Conservation (phyloP, 2,329 filamentous ascomycete species). For the Leptographium radiaticola region DNA sequence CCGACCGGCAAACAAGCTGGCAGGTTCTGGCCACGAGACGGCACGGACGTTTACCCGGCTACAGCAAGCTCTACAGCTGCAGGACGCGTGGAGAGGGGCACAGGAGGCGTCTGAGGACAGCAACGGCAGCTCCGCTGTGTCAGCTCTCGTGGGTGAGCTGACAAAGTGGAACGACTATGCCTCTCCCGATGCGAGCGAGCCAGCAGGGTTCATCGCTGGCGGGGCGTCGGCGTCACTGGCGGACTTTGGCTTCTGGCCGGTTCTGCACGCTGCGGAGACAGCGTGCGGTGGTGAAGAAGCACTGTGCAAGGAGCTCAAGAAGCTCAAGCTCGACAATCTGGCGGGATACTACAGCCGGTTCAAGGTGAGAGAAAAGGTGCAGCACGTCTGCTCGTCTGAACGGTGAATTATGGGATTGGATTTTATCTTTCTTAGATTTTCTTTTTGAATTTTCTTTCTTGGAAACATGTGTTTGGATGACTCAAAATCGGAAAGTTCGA, state of each 20-base stretch:
- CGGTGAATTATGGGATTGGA: neutral
- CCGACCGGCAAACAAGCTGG: constrained; percentile 17
- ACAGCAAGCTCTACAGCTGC: constrained; percentile 25
- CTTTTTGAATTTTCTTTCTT: neutral
- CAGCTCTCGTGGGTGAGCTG: constrained; percentile 20
- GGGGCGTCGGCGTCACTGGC: constrained; percentile 24
- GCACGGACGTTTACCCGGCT: constrained; percentile 28
- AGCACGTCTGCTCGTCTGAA: neutral
- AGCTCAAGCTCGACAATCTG: constrained; percentile 17
- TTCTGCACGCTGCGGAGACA: constrained; percentile 32
- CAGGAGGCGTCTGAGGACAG: neutral
- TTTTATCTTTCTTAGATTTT: neutral
- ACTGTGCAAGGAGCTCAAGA: constrained; percentile 13
- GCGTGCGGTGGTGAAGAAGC: constrained; percentile 19
- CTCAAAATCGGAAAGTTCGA: neutral
- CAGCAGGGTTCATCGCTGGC: constrained; percentile 30
- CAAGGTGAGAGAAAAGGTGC: neutral
- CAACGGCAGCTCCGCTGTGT: neutral
- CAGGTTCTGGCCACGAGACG: constrained; percentile 14
- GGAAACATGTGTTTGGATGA: too few species aligned
- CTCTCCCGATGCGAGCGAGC: constrained; percentile 12
- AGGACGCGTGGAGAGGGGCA: constrained; percentile 21
- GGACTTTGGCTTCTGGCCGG: constrained; percentile 46
- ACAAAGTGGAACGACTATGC: constrained; percentile 27
- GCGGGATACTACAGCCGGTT: constrained; percentile 22